phyloP scores from a whole-genome alignment of 2,329 filamentous ascomycete species.

The Fusarium verrucosum region DNA sequence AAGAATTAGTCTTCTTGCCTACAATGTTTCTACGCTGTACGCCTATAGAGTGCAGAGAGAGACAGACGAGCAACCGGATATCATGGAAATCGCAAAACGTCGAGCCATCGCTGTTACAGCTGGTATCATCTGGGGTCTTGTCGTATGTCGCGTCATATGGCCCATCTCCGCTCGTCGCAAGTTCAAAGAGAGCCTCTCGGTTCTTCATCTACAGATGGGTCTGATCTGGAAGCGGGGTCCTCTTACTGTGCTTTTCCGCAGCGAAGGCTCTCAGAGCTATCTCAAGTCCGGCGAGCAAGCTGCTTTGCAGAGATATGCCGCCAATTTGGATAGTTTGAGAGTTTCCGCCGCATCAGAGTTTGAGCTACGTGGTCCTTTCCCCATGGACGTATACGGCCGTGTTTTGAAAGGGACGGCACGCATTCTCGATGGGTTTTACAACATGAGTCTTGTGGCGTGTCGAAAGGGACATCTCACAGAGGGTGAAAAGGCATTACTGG shows the following conservation, averaged over 20 bases:
- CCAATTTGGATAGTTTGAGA: conserved; percentile 77
- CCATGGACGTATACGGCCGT: conserved; percentile 73
- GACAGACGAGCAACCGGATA: conserved; percentile 80
- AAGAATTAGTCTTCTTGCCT: conserved; percentile 92
- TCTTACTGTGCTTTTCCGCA: conserved; percentile 74
- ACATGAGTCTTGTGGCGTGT: conserved; percentile 91
- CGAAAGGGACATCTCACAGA: conserved; percentile 79
- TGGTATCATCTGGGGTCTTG: conserved; percentile 90
- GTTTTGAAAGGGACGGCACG: conserved; percentile 82
- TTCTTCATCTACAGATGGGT: conserved; percentile 92
- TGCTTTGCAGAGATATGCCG: conserved; percentile 50
- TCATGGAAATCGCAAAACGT: conserved; percentile 86
- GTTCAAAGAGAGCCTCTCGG: conserved; percentile 85
- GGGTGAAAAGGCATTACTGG: conserved; percentile 82
- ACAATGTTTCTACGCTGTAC: conserved; percentile 94
- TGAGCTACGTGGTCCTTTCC: conserved; percentile 86
- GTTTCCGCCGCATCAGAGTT: conserved; percentile 81
- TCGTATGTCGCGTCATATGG: conserved; percentile 90
- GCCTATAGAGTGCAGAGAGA: conserved; percentile 86
- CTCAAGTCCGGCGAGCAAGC: conserved; percentile 42
- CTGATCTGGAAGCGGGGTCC: conserved; percentile 96
- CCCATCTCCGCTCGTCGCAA: conserved; percentile 89
- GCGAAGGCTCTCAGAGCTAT: conserved; percentile 74
- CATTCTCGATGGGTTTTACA: conserved; percentile 92
- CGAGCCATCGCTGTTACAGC: conserved; percentile 87